Evolutionary conservation across 805 yeast genomes (phyloP), one percentile per base, ranked within the genome.

Genomic region (Candida odintsovae): DNA sequence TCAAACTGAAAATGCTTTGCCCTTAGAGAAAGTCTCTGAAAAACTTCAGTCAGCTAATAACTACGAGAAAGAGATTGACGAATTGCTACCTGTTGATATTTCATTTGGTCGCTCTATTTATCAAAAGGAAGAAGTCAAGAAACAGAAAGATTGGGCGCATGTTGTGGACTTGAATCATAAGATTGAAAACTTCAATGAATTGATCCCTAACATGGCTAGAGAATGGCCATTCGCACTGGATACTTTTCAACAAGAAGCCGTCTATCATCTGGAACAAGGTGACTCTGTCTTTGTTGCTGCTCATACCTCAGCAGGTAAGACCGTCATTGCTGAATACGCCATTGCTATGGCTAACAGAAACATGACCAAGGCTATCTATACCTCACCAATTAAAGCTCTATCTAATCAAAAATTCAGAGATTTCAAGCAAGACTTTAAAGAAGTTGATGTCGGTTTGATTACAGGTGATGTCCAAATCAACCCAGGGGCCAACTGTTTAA

Each of bases 231-330:
- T 94, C 59, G 92, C 90, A 62, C 72, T 94, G 41, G 99, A 94
- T 67, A 83, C 86, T 29, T 94, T 94, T 67, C 99, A 94, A 63
- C 90, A 94, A 61, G 98, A 94, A 67, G 99, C 99, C 0, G 86
- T 94, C 0, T 94, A 86, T 61, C 98, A 90, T 65, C 71, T 94
- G 50, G 99, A 94, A 61, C 96, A 90, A 65, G 98, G 98, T 35
- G 99, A 94, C 61, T 92, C 98, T 8, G 99, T 94, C 4, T 94
- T 94, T 67, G 96, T 94, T 3, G 98, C 98, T 4, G 99, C 99
- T 0, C 99, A 92, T 65, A 92, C 99, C 0, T 92, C 98, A 3
- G 99, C 99, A 0, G 99, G 99, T 67, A 92, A 92, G 61, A 92
- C 99, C 0, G 99, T 92, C 4, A 96, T 94, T 22, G 99, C 99